Conservation (phyloP, 2,329 filamentous ascomycete genomes). For the Colletotrichum sojae region DNA sequence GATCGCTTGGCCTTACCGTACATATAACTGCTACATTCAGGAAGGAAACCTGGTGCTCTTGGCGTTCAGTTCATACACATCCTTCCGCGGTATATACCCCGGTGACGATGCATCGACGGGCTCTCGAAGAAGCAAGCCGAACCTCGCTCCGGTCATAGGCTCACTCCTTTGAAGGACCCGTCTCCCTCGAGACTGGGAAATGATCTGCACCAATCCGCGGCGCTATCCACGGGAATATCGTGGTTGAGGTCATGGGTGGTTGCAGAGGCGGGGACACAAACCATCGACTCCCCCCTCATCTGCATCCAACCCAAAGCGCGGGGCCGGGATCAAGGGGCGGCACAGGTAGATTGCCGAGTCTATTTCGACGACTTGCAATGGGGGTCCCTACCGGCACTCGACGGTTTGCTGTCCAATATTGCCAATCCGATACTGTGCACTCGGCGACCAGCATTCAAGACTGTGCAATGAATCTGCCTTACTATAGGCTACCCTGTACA, state of each 20-base stretch:
- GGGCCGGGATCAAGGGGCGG: constrained; percentile 40
- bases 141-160: not conserved
- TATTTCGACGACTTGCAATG: constrained; percentile 41
- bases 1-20: not conserved
- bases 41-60: too few relatives aligned
- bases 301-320: constrained; percentile 41
- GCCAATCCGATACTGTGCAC: not conserved
- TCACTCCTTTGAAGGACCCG: not conserved
- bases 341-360: constrained; percentile 31
- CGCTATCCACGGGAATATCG: constrained; percentile 18
- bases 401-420: not conserved
- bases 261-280: constrained; percentile 21
- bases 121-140: not conserved
- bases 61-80: too few relatives aligned
- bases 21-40: too few relatives aligned
- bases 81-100: too few relatives aligned
- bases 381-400: constrained; percentile 14
- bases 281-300: constrained; percentile 21
- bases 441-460: not conserved
- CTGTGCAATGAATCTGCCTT: constrained; percentile 1
- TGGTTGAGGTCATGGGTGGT: constrained; percentile 25
- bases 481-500: not conserved
- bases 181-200: constrained; percentile 28
- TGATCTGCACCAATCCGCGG: constrained; percentile 41
- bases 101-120: too few relatives aligned